Base-by-base conservation (phyloP, 1,284 basidiomycete species). In the Leccinum pallidistipes region DNA sequence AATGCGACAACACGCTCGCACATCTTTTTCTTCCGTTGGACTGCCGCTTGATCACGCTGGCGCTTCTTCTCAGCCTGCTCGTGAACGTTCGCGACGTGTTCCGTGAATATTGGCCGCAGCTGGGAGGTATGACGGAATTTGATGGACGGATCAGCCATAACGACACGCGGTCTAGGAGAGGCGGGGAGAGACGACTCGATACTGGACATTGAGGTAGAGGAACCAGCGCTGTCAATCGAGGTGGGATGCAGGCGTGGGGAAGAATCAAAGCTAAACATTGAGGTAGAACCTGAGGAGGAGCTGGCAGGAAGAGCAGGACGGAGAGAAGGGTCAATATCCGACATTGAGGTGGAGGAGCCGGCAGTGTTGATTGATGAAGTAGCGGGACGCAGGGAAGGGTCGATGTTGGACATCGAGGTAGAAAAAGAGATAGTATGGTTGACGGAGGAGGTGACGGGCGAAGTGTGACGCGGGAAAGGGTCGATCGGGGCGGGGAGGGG, bases 41-140 rank as follows among this genome's bases (percentile, higher is more conserved):
- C 0, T 1, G 1, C 4, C 12, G 32, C 34, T 12, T 62, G 50
- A n/a, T 61, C 21, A 14, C 8, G 2, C 5, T 55, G 18, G 9
- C 45, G n/a, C 12, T 47, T 47, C 45, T 47, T 21, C 45, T 47
- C 45, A 14, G 45, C 45, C 11, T 10, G 18, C 45, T 47, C 45
- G n/a, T 62, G 62, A 2, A 55, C 47, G 3, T 7, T 21, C 3
- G 59, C 55, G 34, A 62, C 16, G 3, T 62, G 59, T 7, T 62
- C 49, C 0, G 9, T 12, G 29, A 62, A 62, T 7, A 62, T 56
- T 2, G 43, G 59, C 0, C 3, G 24, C 1, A 62, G 36, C 10
- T 62, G 59, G 1, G 55, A 57, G 0, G 18, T 3, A n/a, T 62
- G 16, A 29, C 34, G n/a, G 3, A 55, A 51, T 9, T 62, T 62